phyloP scores from a whole-genome alignment of 495 filamentous ascomycete genomes.

The Tuber borchii region DNA sequence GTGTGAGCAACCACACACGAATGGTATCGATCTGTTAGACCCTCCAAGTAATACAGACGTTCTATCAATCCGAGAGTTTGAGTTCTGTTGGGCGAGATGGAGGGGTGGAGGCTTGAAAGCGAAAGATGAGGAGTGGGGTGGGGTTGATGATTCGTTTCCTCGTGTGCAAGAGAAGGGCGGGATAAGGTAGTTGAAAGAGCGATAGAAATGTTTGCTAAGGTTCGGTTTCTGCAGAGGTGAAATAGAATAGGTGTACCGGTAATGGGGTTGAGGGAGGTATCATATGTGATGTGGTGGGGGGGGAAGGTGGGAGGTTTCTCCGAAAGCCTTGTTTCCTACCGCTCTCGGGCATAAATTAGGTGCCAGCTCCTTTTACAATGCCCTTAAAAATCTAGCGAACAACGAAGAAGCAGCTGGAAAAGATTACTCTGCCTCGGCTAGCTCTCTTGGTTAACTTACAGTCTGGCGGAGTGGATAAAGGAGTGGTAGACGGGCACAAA shows the following conservation, averaged over 20 bases:
- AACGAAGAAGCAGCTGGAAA: background rate
- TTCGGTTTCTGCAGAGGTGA: background rate
- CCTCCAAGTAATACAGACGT: background rate
- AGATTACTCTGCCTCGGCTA: background rate
- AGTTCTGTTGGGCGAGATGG: background rate
- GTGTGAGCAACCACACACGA: background rate
- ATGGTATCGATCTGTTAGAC: background rate
- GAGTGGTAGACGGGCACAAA: background rate
- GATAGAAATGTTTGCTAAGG: background rate
- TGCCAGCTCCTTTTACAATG: background rate
- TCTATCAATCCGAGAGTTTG: background rate
- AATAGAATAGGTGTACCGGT: background rate
- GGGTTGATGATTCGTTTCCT: background rate
- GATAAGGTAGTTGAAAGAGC: background rate
- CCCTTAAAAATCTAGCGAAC: slow-evolving; percentile 2
- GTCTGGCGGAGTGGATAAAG: background rate
- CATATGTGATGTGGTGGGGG: background rate
- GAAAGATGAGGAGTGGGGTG: background rate
- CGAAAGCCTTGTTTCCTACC: background rate
- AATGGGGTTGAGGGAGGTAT: background rate
- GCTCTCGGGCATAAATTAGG: background rate
- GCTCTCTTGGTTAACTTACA: background rate
- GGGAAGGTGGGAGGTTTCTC: background rate
- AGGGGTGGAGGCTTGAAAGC: background rate
- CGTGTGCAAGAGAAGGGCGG: background rate